Evolutionary conservation across 371 early-diverging fungal species (phyloP).

Genomic region (Chytridium lagenaria): DNA sequence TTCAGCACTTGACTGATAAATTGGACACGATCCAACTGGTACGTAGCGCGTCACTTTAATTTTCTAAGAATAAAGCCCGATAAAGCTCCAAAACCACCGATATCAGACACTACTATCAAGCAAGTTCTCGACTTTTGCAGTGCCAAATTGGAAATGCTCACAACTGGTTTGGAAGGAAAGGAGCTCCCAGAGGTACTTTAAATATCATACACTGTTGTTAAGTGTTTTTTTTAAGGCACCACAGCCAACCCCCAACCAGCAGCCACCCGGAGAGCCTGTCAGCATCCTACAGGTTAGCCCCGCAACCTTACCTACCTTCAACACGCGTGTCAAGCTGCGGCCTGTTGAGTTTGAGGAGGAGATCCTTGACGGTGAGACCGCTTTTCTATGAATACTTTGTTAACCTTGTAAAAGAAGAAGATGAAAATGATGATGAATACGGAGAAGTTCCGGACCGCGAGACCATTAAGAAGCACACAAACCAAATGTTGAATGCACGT

Average conservation of each 20-base stretch:
- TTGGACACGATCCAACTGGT: slow-evolving; percentile 56
- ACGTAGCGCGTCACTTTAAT: slow-evolving; percentile 20
- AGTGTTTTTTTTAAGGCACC: no score
- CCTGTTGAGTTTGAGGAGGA: slow-evolving; percentile 60
- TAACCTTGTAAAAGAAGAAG: slow-evolving; percentile 43
- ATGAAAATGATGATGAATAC: slow-evolving; percentile 60
- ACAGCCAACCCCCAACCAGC: slow-evolving; percentile 37
- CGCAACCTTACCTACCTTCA: slow-evolving; percentile 51
- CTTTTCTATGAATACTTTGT: neutral
- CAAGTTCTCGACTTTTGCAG: slow-evolving; percentile 51
- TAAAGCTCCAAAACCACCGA: slow-evolving; percentile 30
- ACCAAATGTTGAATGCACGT: slow-evolving; percentile 57
- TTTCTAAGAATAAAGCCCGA: slow-evolving; percentile 38
- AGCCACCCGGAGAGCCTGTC: slow-evolving; percentile 51
- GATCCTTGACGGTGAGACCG: slow-evolving; percentile 23
- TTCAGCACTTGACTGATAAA: slow-evolving; percentile 59
- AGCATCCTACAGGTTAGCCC: slow-evolving; percentile 56
- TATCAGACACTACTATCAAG: slow-evolving; percentile 46
- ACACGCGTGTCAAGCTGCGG: slow-evolving; percentile 61
- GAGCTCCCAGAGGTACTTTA: slow-evolving; percentile 57
- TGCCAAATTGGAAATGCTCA: slow-evolving; percentile 51
- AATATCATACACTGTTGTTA: no score
- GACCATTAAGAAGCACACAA: slow-evolving; percentile 63
- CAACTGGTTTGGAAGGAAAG: slow-evolving; percentile 48
- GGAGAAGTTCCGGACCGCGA: slow-evolving; percentile 64